Evolutionary conservation across 176 grass and related monocot species (phyloP).

Genomic region (Coix lacrymajobi): DNA sequence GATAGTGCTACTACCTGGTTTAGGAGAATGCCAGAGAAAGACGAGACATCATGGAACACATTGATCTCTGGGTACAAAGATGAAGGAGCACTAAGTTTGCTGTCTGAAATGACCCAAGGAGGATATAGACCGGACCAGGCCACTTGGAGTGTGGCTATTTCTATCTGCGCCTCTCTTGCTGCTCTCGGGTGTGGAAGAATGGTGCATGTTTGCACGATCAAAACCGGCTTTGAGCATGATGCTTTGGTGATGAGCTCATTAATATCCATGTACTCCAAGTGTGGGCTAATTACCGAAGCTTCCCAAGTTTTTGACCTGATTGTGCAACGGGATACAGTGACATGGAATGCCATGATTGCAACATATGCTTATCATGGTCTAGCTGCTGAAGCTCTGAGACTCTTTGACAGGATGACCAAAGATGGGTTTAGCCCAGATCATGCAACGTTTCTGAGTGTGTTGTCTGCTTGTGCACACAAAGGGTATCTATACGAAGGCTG

Average conservation of each 20-base stretch:
- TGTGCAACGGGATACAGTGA: constrained; percentile 47
- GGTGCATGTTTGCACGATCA: constrained; percentile 51
- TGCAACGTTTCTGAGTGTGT: constrained; percentile 62
- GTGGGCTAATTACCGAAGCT: constrained; percentile 55
- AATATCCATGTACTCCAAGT: constrained; percentile 75
- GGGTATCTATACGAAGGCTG: constrained; percentile 71
- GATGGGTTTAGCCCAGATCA: constrained; percentile 52
- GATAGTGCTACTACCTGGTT: constrained; percentile 56
- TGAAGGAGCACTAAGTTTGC: constrained; percentile 47
- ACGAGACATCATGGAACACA: constrained; percentile 71
- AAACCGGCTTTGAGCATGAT: constrained; percentile 60
- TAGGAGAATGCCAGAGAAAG: constrained; percentile 46
- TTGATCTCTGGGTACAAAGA: constrained; percentile 60
- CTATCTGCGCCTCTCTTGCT: constrained; percentile 62
- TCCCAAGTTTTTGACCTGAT: constrained; percentile 49
- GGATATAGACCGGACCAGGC: constrained; percentile 64
- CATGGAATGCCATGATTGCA: constrained; percentile 84
- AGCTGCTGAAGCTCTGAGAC: constrained; percentile 53
- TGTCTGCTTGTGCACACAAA: constrained; percentile 66
- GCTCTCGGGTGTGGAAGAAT: constrained; percentile 62
- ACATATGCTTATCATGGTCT: constrained; percentile 71
- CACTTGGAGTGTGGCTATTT: constrained; percentile 48
- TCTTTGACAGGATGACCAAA: constrained; percentile 49
- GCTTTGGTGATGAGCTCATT: constrained; percentile 73
- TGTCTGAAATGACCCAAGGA: constrained; percentile 50